phyloP scores from a whole-genome alignment of 768 basidiomycete genomes.

The Mycena metata region DNA sequence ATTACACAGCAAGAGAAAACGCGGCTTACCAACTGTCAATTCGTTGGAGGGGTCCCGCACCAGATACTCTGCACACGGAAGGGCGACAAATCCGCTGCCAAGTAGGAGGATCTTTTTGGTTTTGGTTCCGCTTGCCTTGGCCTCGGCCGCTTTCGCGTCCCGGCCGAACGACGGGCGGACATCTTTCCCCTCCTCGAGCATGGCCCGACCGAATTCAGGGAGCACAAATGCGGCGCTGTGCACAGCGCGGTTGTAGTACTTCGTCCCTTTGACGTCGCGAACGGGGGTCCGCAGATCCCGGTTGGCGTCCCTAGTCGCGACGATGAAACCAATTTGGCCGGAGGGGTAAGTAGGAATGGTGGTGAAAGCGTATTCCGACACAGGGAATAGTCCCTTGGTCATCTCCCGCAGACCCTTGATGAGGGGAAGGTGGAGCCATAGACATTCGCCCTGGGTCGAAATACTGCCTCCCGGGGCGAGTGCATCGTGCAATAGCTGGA shows the following conservation, averaged over 20 bases:
- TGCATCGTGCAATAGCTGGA: constrained; percentile 92
- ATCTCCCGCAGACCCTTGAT: constrained; percentile 81
- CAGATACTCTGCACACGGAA: constrained; percentile 95
- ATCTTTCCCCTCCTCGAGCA: constrained; percentile 80
- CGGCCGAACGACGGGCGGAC: constrained; percentile 83
- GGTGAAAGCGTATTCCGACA: constrained; percentile 91
- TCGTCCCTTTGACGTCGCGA: constrained; percentile 76
- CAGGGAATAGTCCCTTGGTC: constrained; percentile 81
- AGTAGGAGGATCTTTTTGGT: constrained; percentile 85
- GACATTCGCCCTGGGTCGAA: constrained; percentile 95
- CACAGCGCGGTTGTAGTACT: constrained; percentile 88
- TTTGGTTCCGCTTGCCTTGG: constrained; percentile 50
- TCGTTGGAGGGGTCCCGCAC: constrained; percentile 83
- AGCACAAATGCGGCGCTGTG: constrained; percentile 90
- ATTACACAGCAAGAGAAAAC: neutral
- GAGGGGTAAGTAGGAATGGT: constrained; percentile 98
- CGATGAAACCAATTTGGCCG: constrained; percentile 96
- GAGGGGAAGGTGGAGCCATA: constrained; percentile 93
- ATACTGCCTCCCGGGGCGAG: constrained; percentile 92
- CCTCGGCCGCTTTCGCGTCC: constrained; percentile 60
- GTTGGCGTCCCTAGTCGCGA: constrained; percentile 83
- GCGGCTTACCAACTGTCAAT: constrained; percentile 82
- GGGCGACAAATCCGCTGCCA: constrained; percentile 95
- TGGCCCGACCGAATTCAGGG: constrained; percentile 89
- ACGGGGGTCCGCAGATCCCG: constrained; percentile 82